Evolutionary conservation across 192 early-diverging fungal genomes (phyloP), one percentile per base, ranked within the genome.

Genomic region (Coemansia javaensis): DNA sequence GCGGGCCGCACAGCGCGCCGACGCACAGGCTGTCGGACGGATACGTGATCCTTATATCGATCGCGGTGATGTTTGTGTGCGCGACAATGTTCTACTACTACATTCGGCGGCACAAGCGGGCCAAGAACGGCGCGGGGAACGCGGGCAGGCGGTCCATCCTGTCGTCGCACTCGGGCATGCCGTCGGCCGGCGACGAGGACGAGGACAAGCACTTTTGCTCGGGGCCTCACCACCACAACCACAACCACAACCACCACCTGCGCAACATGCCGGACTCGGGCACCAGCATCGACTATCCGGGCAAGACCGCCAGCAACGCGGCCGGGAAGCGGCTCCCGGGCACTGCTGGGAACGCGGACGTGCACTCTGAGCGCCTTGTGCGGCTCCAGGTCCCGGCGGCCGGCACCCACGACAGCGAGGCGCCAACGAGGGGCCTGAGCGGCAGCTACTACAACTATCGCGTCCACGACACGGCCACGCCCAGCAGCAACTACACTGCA

Each of bases 71-170:
- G 37, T 60, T 73, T 41, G 50, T 53, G 5, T 39, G 28, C 23
- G 56, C 53, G 0, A 31, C 50, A 2, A 9, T 61, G 40, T 59
- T 73, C 28, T 73, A 73, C 39, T 60, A 60, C 28, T 73, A 53
- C 41, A 53, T 53, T 44, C 57, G 57, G 3, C 51, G 47, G 21
- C 53, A 44, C 34, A 64, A 50, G 37, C 22, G 28, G 7, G 18
- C 40, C 10, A 49, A 22, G 17, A 28, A 18, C 24, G 15, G 5
- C 7, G 7, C 22, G n/a, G 21, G 13, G 17, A 16, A n/a, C 10
- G 20, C 32, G 30, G 38, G 21, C 14, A 14, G 32, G 20, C 35
- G 56, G 17, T 28, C 34, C 5, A 44, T 38, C n/a, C 22, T 51
- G 34, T 50, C 47, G 16, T 36, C 42, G 13, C 42, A 51, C n/a